These are phyloP conservation scores for Komagataella populi DNA, from an alignment of 805 yeast genomes.

Conservation along the genomic window DNA sequence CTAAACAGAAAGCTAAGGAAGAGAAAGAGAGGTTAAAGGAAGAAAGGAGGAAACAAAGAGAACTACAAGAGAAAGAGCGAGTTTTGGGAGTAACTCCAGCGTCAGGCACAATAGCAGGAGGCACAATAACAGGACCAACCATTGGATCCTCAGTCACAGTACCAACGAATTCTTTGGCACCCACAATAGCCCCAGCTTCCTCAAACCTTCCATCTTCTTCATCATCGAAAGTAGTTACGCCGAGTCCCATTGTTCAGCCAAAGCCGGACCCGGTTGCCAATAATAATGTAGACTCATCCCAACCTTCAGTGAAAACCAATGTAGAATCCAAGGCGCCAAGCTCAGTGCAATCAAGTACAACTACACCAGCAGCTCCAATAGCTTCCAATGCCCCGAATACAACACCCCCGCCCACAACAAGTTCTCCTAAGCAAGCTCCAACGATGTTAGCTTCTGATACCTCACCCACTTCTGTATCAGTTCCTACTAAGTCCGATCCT, in stretches of 20 bases:
- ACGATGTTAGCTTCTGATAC: background rate
- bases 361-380: background rate
- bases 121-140: background rate
- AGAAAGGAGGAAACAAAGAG: slow-evolving; percentile 2
- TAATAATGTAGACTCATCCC: background rate
- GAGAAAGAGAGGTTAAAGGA: slow-evolving; percentile 5
- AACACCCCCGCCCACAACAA: slow-evolving; percentile 5
- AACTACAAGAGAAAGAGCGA: background rate
- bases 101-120: slow-evolving; percentile 1
- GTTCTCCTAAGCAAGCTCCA: background rate
- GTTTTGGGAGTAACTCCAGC: background rate
- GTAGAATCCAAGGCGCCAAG: background rate
- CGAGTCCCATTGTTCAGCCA: background rate
- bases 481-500: background rate
- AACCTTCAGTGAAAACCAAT: background rate
- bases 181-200: background rate
- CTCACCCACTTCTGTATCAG: background rate
- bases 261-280: background rate
- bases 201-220: background rate
- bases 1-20: slow-evolving; percentile 7
- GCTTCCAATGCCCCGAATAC: slow-evolving; percentile 1
- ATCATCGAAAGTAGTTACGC: background rate
- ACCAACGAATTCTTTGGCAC: background rate
- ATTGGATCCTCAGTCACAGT: background rate
- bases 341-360: background rate